Evolutionary conservation across 2,329 filamentous ascomycete genomes (phyloP).

Genomic region (Macrophomina phaseolina): DNA sequence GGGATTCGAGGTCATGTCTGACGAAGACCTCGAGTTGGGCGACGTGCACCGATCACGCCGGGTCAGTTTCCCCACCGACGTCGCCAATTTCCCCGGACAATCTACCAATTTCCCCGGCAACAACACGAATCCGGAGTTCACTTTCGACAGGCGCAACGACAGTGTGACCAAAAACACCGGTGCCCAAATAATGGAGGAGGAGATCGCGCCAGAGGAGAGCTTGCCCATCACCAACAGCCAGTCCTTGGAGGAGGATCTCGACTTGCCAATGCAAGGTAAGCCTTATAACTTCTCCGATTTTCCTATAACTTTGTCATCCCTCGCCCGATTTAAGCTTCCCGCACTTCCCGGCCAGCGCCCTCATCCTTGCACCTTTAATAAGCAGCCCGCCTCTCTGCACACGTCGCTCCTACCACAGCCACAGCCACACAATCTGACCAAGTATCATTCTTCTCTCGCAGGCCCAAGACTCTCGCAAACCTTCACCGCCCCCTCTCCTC

Average conservation of each 20-base stretch:
- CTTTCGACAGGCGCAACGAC: not conserved
- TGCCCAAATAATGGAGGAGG: not conserved
- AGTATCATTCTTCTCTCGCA: not conserved
- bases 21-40: slow-evolving; percentile 8
- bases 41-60: not conserved
- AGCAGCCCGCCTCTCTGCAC: not conserved
- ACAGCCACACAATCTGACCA: not conserved
- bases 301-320: not conserved
- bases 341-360: not conserved
- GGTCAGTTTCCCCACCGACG: not conserved
- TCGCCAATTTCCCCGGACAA: not conserved
- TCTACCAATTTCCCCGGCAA: not conserved
- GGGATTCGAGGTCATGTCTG: not conserved
- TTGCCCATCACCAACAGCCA: not conserved
- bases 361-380: not conserved
- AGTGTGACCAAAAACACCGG: not conserved
- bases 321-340: not conserved
- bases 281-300: not conserved
- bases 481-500: not conserved
- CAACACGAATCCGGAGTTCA: not conserved
- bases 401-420: not conserved
- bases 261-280: slow-evolving; percentile 3
- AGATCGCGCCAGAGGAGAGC: not conserved
- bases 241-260: not conserved
- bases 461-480: not conserved